Base-by-base conservation (phyloP, 345 rosid species). In the Salix koriyanagi region DNA sequence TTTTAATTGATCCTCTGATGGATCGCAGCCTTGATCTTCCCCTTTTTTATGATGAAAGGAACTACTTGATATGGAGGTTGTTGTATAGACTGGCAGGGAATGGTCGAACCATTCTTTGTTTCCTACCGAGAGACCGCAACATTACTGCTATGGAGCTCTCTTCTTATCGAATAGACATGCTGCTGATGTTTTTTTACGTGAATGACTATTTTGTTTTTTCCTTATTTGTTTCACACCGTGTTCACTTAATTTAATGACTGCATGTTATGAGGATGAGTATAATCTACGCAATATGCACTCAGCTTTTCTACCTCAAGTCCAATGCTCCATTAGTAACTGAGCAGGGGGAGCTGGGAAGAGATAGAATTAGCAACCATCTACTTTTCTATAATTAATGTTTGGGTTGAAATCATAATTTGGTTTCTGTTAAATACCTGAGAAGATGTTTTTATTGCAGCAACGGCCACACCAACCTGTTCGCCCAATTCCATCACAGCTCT, bases 401-500 rank as follows among this genome's bases (percentile, higher is more conserved):
- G 36, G 3, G 18, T 34, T 12, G 11, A 36, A 66, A n/a, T 19
- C 23, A 2, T 37, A 9, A 28, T 50, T 50, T 50, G 56, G n/a
- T 18, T 18, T 50, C 56, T 6, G 21, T 50, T 50, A 50, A 50
- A 50, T 50, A 19, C 23, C 56, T 52, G 9, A 46, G 69, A 42
- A 6, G 5, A 26, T 15, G 2, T 21, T 28, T 65, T 67, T 79
- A 54, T 83, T 86, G 91, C 91, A 96, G 99, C 99, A 93, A 96
- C 90, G 99, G 77, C 98, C 99, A 69, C 99, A 93, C 74, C 86
- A 81, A 69, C 98, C 99, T 0, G 90, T 96, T 78, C 97, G 94
- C 46, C 99, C 98, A 14, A 96, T 96, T 80, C 99, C 99, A 21
- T 96, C 99, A 11, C 99, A 96, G 86, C 82, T 96, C 0, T 96